Conservation (phyloP, 768 basidiomycete species). For the Saitozyma sp. region DNA sequence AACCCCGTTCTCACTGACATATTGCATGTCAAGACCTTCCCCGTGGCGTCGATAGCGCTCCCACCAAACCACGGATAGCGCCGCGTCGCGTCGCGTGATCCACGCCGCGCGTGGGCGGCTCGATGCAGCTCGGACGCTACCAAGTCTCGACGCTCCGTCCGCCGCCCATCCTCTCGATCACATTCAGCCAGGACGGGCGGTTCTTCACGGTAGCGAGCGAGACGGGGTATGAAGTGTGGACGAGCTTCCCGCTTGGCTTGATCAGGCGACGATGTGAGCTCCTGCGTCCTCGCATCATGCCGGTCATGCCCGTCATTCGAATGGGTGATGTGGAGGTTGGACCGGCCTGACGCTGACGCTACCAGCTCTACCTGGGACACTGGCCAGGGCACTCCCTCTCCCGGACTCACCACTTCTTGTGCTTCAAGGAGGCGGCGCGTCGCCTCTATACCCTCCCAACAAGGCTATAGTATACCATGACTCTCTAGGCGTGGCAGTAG, state of each 20-base stretch:
- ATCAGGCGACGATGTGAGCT: constrained; percentile 39
- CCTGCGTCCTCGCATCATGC: not conserved
- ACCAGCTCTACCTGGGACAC: constrained; percentile 44
- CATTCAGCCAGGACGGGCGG: constrained; percentile 39
- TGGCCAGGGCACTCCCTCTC: constrained; percentile 33
- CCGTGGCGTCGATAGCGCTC: no score
- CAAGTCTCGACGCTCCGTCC: constrained; percentile 47
- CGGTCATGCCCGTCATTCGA: not conserved
- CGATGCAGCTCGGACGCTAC: constrained; percentile 49
- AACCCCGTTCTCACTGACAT: no score
- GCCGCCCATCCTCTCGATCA: constrained; percentile 39
- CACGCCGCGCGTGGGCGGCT: not conserved
- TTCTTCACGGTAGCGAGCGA: constrained; percentile 46
- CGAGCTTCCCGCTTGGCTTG: constrained; percentile 33
- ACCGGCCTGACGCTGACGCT: not conserved
- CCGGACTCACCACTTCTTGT: constrained; percentile 47
- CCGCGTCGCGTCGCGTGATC: not conserved
- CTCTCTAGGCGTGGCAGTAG: constrained; percentile 31
- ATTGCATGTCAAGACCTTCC: no score
- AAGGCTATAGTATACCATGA: constrained; percentile 52
- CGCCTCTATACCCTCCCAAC: constrained; percentile 53
- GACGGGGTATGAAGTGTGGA: constrained; percentile 49
- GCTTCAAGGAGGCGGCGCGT: constrained; percentile 50
- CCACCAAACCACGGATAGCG: not conserved
- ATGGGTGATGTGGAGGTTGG: not conserved